Base-by-base conservation (phyloP, 371 early-diverging fungal genomes). In the Chytridiales sp. region DNA sequence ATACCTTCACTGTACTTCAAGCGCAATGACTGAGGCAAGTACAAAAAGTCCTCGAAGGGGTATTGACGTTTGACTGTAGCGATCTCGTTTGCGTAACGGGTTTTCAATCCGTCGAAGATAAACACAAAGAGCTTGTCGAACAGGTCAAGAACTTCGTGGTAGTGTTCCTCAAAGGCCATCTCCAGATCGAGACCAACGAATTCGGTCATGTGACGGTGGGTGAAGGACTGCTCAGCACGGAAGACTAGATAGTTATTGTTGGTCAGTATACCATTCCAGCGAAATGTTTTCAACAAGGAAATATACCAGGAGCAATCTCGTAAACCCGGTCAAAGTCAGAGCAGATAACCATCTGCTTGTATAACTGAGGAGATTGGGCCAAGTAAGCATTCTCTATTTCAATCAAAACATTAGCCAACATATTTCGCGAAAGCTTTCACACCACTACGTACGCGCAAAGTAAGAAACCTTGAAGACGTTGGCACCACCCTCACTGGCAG, bases 111-210 rank as follows among this genome's bases (percentile, higher is more conserved):
- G 46, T 88, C 82, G 74, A 99, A 95, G 60, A 99, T 91, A 76
- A 81, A 82, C 38, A 92, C 87, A 73, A 99, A 92, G 63, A 99
- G 80, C 39, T 89, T 86, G 73, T 92, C 98, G 44, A 99, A 81
- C 39, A 94, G 66, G 52, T 95, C 88, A 61, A 99, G 78, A 24
- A 97, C 75, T 82, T 99, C 98, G 64, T 95, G 94, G 79, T 99
- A 99, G 70, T 95, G 95, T 74, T 93, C 95, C 59, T 93, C 87
- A 73, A 99, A 93, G 9, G 98, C 93, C 97, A 98, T 99, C 77
- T 99, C 99, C 77, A 99, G 73, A 92, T 99, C 99, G 59, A 99
- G 88, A 47, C 99, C 99, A 35, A 94, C 87, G 80, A 97, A 99
- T 76, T 99, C 99, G 65, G 98, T 98, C 92, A 99, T 91, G 77